phyloP scores from a whole-genome alignment of 139 green algal genomes.

The Dunaliella sp. region DNA sequence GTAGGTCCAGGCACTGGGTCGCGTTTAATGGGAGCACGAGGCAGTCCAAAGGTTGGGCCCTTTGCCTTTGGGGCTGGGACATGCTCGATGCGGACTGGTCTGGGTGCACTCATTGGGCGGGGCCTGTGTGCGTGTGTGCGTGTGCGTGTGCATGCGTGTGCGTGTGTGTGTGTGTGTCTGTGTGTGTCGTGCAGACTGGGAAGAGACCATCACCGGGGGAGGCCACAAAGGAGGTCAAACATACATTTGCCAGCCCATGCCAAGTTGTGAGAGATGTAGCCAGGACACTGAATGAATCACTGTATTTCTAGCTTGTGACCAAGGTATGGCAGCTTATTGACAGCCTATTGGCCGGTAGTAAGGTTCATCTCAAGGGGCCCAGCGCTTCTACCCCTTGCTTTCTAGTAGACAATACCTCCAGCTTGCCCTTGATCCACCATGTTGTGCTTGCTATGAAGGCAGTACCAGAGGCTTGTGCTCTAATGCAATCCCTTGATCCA shows the following conservation, averaged over 20 bases:
- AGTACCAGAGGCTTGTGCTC: neutral
- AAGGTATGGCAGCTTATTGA: too few relatives aligned
- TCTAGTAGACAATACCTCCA: too few relatives aligned
- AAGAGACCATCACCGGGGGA: neutral
- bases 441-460: neutral
- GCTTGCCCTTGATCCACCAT: neutral
- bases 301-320: too few relatives aligned
- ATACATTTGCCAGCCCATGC: neutral
- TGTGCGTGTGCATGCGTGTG: too few relatives aligned
- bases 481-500: too few relatives aligned
- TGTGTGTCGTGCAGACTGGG: too few relatives aligned
- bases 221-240: neutral
- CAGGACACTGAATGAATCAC: too few relatives aligned
- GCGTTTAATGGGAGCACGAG: neutral
- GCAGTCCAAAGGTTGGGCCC: neutral
- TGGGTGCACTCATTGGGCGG: neutral
- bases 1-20: neutral
- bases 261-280: neutral
- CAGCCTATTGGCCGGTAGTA: too few relatives aligned
- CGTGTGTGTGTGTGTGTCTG: too few relatives aligned
- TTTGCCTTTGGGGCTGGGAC: neutral
- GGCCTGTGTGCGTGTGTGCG: neutral
- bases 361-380: too few relatives aligned
- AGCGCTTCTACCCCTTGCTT: too few relatives aligned
- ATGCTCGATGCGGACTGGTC: neutral